Evolutionary conservation across 2,329 filamentous ascomycete genomes (phyloP), one percentile per base, ranked within the genome.

Genomic region (Zymoseptoria crescenta): DNA sequence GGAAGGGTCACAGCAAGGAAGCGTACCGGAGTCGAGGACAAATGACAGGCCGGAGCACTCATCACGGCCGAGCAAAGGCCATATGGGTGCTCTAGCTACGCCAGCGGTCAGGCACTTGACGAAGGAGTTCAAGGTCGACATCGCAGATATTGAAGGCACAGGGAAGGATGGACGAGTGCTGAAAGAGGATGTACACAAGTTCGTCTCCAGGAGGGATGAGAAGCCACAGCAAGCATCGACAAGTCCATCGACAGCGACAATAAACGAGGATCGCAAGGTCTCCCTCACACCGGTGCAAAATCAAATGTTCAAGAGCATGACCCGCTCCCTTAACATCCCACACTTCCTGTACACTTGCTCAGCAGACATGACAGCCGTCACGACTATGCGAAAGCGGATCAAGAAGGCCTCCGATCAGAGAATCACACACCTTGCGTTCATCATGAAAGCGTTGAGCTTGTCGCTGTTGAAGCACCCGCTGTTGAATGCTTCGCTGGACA

Each of bases 231-330:
- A 62, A 58, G 55, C 74, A 21, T 61, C 73, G 20, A 54, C 72
- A 54, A 65, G 74, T 62, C 66, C 73, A 21, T 67, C 75, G 8
- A 64, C 72, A 52, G 57, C 65, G 10, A 62, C 69, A 51, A 70
- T 75, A 35, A 66, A 74, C 13, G 77, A 80, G 56, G 94, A 97
- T 74, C 88, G 85, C 8, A 75, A 80, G 1, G 80, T 87, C 30
- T 78, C 83, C 59, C 79, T 99, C 62, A 89, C 89, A 10, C 87
- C 86, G 45, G 88, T 89, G 13, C 93, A 97, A 76, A 81, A 83
- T 45, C 88, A 91, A 71, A 99, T 99, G 94, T 97, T 96, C 85
- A 96, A 95, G 78, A 83, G 86, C 61, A 99, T 99, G 94, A 96
- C 93, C 13, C 86, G 86, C 59, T 96, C 93, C 2, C 82, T 99